A percentile compares a stretch with the other conserved stretches of the same genome.
These are phyloP conservation scores for Cladosporium phlei DNA, from an alignment of 2,329 filamentous ascomycete genomes.

Conservation along the genomic window DNA sequence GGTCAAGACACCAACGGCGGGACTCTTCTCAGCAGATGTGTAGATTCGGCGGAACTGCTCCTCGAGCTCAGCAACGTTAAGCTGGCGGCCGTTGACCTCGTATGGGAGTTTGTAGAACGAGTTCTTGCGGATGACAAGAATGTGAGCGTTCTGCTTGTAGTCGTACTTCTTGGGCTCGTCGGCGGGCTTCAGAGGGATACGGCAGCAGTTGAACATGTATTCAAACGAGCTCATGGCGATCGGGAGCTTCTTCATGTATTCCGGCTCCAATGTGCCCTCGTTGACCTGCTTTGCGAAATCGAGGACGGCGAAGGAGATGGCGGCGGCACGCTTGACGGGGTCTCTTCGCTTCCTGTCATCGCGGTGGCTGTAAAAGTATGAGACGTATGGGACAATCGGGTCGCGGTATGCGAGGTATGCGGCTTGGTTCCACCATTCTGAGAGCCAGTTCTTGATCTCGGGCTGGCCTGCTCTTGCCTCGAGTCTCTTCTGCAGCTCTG, in stretches of 20 bases:
- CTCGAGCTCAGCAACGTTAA: constrained; percentile 87
- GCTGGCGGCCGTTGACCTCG: constrained; percentile 74
- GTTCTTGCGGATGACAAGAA: constrained; percentile 89
- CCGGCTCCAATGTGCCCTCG: constrained; percentile 75
- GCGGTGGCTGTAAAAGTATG: constrained; percentile 98
- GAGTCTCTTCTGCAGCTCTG: constrained; percentile 82
- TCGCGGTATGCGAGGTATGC: constrained; percentile 93
- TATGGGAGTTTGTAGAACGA: constrained; percentile 91
- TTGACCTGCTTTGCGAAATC: constrained; percentile 96
- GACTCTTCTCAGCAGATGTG: constrained; percentile 64
- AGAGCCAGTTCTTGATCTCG: constrained; percentile 85
- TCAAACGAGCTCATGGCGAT: constrained; percentile 98
- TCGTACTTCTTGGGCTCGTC: constrained; percentile 82
- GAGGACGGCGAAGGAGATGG: constrained; percentile 76
- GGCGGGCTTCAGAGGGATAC: constrained; percentile 74
- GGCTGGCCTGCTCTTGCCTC: constrained; percentile 73
- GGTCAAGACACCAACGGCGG: constrained; percentile 78
- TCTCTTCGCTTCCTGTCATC: constrained; percentile 85
- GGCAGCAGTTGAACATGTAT: constrained; percentile 96
- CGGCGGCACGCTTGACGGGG: constrained; percentile 87
- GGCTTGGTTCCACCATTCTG: constrained; percentile 96
- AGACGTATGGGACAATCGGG: constrained; percentile 94
- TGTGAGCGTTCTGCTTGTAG: constrained; percentile 72
- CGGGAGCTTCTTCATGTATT: constrained; percentile 97
- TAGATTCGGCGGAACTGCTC: constrained; percentile 83